A percentile compares a stretch with the other conserved stretches of the same genome.
Conservation (phyloP, 225 moss, liverwort and hornwort species). For the Physcomitrium patens region DNA sequence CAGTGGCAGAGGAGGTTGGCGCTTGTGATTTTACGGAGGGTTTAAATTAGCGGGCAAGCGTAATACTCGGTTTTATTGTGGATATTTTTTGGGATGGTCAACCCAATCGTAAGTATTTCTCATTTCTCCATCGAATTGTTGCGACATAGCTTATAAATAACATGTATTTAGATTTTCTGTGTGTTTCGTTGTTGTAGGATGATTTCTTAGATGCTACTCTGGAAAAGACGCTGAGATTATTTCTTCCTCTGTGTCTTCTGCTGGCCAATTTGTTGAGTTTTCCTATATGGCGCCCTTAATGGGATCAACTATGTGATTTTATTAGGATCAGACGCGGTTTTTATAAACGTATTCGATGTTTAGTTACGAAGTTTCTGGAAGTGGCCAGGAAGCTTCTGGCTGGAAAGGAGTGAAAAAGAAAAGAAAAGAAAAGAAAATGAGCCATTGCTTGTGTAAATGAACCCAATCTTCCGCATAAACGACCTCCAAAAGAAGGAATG, state of each 20-base stretch:
- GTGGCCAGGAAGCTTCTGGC: too few relatives aligned
- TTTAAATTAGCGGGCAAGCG: constrained; percentile 37
- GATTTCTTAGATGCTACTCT: too few relatives aligned
- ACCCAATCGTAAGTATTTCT: too few relatives aligned
- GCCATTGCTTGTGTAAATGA: too few relatives aligned
- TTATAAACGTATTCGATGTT: constrained; percentile 52
- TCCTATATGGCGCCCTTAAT: too few relatives aligned
- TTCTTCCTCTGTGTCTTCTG: too few relatives aligned
- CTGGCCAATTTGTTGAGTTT: too few relatives aligned
- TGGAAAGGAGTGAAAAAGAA: background rate
- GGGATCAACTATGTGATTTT: too few relatives aligned
- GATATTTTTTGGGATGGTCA: constrained; percentile 41
- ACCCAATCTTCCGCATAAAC: constrained; percentile 54
- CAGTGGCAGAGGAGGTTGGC: constrained; percentile 28
- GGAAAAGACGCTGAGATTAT: too few relatives aligned
- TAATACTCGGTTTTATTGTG: constrained; percentile 61
- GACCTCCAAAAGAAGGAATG: constrained; percentile 54
- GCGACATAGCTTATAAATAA: background rate
- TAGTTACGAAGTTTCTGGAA: constrained; percentile 53
- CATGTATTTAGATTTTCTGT: too few relatives aligned
- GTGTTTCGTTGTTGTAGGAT: too few relatives aligned
- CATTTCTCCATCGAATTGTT: too few relatives aligned
- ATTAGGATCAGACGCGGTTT: background rate
- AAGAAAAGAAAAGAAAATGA: constrained; percentile 9
- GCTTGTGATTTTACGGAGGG: background rate